These are phyloP conservation scores for Irineochytrium annulatum DNA, from an alignment of 192 early-diverging fungal species.

Conservation along the genomic window DNA sequence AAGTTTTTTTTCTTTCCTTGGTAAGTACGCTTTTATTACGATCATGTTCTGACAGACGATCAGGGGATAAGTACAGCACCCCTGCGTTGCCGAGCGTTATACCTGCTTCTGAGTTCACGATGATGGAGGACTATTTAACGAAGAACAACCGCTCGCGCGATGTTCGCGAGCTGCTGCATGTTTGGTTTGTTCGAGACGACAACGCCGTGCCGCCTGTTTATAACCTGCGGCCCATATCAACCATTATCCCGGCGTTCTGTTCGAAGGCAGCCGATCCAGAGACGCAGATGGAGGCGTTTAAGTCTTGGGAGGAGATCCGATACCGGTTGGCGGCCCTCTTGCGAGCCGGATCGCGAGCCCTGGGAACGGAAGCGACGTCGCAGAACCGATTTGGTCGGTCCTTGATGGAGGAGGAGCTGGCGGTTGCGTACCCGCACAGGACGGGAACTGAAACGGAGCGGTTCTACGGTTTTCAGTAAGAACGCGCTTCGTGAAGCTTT, in stretches of 20 bases:
- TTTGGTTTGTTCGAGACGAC: conserved; percentile 20
- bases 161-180: conserved; percentile 14
- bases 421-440: background rate
- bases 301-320: conserved; percentile 5
- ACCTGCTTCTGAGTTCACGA: background rate
- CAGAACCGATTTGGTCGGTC: conserved; percentile 5
- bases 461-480: conserved; percentile 27
- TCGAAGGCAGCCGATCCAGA: background rate
- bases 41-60: background rate
- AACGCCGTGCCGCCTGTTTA: conserved; percentile 13
- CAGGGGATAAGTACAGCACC: conserved; percentile 27
- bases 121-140: background rate
- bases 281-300: conserved; percentile 2
- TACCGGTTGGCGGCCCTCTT: background rate
- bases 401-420: conserved; percentile 12
- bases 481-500: background rate
- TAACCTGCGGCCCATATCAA: conserved; percentile 5
- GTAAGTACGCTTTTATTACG: background rate
- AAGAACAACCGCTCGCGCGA: background rate
- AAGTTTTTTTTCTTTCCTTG: conserved; percentile 21
- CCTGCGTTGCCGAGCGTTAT: conserved; percentile 10
- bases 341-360: background rate
- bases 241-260: conserved; percentile 16
- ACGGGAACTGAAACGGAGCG: conserved; percentile 4
- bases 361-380: conserved; percentile 3